Conservation (phyloP, 2,329 filamentous ascomycete species). For the Arthrobotrys musiformis region DNA sequence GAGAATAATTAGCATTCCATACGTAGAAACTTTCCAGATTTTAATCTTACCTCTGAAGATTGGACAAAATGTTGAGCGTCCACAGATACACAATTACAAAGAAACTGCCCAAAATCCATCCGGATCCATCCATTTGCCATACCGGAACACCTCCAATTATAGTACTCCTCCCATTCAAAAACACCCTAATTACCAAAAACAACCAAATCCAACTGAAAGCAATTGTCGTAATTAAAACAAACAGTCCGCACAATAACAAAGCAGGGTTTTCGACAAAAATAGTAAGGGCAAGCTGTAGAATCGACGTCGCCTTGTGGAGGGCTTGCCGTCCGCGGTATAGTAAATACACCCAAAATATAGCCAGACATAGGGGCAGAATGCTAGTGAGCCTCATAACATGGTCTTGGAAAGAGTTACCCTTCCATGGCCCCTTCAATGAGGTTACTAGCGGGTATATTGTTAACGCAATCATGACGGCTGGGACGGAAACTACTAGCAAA, state of each 20-base stretch:
- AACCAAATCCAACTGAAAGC: conserved; percentile 96
- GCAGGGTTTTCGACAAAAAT: conserved; percentile 87
- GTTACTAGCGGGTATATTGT: conserved; percentile 90
- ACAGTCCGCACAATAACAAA: conserved; percentile 83
- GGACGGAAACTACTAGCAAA: conserved; percentile 83
- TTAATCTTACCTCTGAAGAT: conserved; percentile 72
- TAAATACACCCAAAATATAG: conserved; percentile 83
- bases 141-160: conserved; percentile 61
- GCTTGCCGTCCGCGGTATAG: conserved; percentile 82
- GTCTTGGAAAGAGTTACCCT: conserved; percentile 85
- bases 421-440: conserved; percentile 81
- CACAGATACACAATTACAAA: conserved; percentile 96
- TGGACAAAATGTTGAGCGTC: conserved; percentile 87
- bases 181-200: conserved; percentile 93
- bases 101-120: conserved; percentile 93
- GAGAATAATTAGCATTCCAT: not conserved
- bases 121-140: conserved; percentile 72
- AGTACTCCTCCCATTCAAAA: conserved; percentile 87
- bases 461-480: conserved; percentile 86
- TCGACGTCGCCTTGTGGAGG: conserved; percentile 82
- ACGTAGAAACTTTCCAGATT: not conserved
- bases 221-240: conserved; percentile 78
- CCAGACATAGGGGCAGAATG: conserved; percentile 77
- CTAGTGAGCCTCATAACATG: conserved; percentile 87
- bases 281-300: conserved; percentile 89